Evolutionary conservation across 1,284 basidiomycete species (phyloP), one percentile per base, ranked within the genome.

Genomic region (Ceratobasidium sp.): DNA sequence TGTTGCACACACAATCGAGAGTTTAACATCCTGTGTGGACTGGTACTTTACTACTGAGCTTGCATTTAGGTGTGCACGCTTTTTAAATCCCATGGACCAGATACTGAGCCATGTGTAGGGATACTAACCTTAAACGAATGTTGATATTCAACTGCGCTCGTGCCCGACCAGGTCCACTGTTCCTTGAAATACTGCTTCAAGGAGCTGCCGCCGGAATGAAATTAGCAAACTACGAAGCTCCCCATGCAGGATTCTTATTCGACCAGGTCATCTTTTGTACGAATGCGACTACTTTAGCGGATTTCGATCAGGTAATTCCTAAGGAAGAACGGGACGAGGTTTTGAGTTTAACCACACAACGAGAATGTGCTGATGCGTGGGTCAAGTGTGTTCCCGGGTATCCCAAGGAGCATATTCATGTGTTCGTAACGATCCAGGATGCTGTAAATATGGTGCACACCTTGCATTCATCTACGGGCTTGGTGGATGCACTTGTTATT

Each of bases 81-180:
- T 66, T 41, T n/a, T 30, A 53, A 44, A n/a, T 1, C 27, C 8
- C 36, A 16, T 27, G 16, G 44, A 1, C 19, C 42, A 9, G 27
- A 46, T 23, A 39, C 39, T 41, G 5, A 21, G 13, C 16, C 21
- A 14, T 64, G 9, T 23, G 16, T 29, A 58, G 53, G 39, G 78
- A 76, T 39, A 71, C 58, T 21, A 71, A 73, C 6, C 77, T 78
- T 42, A 77, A 76, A 13, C 85, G 91, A 39, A 79, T 91, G 1
- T 81, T 99, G 52, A 84, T 99, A 39, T 99, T 99, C 82, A 99
- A 99, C 79, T 98, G 95, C 79, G 98, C 96, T 1, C 88, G 85
- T 66, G 96, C 94, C 6, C 87, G 97, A 33, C 90, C 91, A 5
- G 94, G 90, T 1, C 78, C 83, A 53, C 79, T 81, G 0, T 89